A percentile compares a stretch with the other conserved stretches of the same genome.
Evolutionary conservation across 1,284 basidiomycete genomes (phyloP).

Genomic region (Puccinia horiana): DNA sequence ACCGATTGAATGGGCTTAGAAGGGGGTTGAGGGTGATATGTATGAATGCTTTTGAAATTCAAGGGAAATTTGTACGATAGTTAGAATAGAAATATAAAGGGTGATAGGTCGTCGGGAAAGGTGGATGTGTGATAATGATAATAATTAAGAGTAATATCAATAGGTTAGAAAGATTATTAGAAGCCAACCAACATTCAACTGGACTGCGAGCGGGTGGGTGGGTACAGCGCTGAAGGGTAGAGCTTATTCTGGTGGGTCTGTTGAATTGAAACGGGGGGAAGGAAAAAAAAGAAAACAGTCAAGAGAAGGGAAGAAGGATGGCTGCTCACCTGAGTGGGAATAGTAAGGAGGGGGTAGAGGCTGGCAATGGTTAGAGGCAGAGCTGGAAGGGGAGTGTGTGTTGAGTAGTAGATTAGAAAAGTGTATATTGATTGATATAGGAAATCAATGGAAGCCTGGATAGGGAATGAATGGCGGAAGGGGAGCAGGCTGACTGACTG

Average conservation of each 20-base stretch:
- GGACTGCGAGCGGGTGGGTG: slow-evolving; percentile 4
- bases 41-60: neutral
- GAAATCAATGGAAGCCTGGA: neutral
- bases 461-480: slow-evolving; percentile 2
- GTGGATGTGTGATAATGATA: slow-evolving; percentile 1
- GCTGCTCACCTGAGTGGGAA: neutral
- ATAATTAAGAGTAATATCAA: no score
- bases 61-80: neutral
- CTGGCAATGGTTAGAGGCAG: neutral
- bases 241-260: neutral
- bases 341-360: neutral
- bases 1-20: slow-evolving; percentile 8
- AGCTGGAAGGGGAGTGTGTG: neutral
- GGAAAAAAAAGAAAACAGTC: neutral
- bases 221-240: slow-evolving; percentile 5
- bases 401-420: neutral
- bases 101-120: neutral
- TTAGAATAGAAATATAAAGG: neutral
- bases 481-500: neutral
- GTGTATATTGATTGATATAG: neutral
- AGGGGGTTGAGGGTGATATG: neutral
- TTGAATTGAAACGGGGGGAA: slow-evolving; percentile 4
- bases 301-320: neutral
- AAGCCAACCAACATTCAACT: slow-evolving; percentile 14
- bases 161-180: no score